These are phyloP conservation scores for Mortierella polycephala DNA, from an alignment of 371 early-diverging fungal genomes.

Conservation along the genomic window DNA sequence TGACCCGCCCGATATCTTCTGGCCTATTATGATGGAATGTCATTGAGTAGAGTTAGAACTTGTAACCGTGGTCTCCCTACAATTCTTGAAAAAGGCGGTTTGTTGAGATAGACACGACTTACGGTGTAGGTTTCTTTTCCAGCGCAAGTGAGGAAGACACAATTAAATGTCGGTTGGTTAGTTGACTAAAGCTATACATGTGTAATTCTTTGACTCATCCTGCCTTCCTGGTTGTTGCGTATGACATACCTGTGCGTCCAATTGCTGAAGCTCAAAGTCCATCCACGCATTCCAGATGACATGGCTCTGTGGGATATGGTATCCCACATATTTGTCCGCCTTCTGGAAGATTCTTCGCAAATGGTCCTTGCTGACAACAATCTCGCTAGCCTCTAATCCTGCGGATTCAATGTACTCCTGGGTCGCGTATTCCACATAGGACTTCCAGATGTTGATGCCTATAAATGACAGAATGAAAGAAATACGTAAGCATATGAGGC, in stretches of 20 bases:
- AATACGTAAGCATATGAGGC: neutral
- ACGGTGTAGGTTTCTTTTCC: no score
- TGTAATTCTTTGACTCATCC: no score
- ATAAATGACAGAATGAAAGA: neutral
- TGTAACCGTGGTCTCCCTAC: no score
- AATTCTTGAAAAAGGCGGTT: no score
- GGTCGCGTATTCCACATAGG: slow-evolving; percentile 34
- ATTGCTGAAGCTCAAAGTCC: slow-evolving; percentile 24
- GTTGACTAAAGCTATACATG: no score
- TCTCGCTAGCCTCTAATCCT: slow-evolving; percentile 18
- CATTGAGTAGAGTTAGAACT: no score
- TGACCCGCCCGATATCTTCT: slow-evolving; percentile 32
- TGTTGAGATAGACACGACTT: no score
- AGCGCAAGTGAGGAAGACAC: no score
- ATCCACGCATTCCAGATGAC: slow-evolving; percentile 38
- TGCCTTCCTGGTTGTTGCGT: no score
- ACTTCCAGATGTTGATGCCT: slow-evolving; percentile 47
- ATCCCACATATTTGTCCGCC: slow-evolving; percentile 23
- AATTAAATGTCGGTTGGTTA: no score
- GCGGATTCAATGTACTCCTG: slow-evolving; percentile 32
- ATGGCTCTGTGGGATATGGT: slow-evolving; percentile 36
- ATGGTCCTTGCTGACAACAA: slow-evolving; percentile 13
- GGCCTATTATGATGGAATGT: slow-evolving; percentile 2
- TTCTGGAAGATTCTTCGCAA: slow-evolving; percentile 20
- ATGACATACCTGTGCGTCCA: slow-evolving; percentile 14